These are phyloP conservation scores for Chrysophaeum taylorii DNA, from an alignment of 352 stramenopile species.

Conservation along the genomic window DNA sequence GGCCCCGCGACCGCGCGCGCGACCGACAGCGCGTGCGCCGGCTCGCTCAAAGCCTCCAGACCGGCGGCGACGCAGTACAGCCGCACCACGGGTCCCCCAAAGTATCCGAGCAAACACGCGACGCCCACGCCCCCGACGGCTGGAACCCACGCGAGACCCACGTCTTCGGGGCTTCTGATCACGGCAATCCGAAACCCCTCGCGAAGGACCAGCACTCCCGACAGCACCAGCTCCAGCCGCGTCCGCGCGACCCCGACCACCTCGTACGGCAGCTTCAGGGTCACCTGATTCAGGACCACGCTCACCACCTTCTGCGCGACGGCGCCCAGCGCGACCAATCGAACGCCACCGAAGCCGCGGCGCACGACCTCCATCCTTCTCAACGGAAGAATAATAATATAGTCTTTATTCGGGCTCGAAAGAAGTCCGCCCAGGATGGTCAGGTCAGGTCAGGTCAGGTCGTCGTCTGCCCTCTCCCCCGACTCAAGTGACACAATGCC, in stretches of 20 bases:
- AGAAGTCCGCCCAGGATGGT: no score
- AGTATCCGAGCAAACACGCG: slow-evolving; percentile 12
- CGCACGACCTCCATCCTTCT: not conserved
- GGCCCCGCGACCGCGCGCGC: not conserved
- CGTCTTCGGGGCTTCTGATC: slow-evolving; percentile 24
- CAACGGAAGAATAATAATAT: no score
- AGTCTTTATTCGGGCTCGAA: no score
- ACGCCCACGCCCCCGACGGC: not conserved
- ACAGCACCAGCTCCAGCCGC: slow-evolving; percentile 44
- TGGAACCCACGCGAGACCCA: slow-evolving; percentile 24
- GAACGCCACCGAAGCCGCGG: not conserved
- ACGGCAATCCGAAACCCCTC: slow-evolving; percentile 51
- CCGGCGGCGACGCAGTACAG: slow-evolving; percentile 47
- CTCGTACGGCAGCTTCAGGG: not conserved
- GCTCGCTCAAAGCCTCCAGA: slow-evolving; percentile 44
- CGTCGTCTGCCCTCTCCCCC: no score
- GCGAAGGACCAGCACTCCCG: slow-evolving; percentile 44
- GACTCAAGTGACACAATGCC: no score
- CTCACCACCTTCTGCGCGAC: not conserved
- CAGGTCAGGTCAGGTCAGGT: no score
- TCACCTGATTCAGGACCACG: not conserved
- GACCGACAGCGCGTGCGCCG: slow-evolving; percentile 16
- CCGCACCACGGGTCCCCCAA: slow-evolving; percentile 15
- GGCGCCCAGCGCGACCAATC: not conserved
- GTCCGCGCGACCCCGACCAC: slow-evolving; percentile 39